Evolutionary conservation across 495 filamentous ascomycete species (phyloP).

Genomic region (Sphaerosporella brunnea): DNA sequence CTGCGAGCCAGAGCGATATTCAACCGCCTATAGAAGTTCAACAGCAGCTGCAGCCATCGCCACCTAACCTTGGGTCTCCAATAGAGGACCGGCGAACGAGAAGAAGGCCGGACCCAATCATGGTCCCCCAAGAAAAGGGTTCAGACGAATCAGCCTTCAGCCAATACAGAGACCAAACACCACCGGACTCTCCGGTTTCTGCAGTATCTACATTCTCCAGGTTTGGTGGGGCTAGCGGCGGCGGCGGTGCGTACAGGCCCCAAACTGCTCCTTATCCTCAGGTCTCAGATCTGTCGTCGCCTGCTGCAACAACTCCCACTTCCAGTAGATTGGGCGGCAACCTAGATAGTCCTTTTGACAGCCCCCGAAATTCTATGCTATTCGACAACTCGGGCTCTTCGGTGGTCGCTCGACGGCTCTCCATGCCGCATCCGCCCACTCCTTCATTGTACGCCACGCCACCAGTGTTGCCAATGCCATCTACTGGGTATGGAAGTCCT

Average conservation of each 20-base stretch:
- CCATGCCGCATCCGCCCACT: conserved; percentile 7
- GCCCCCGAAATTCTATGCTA: conserved; percentile 12
- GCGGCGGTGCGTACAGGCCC: conserved; percentile 10
- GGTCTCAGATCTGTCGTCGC: conserved; percentile 15
- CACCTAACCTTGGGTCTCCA: conserved; percentile 8
- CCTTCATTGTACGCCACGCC: conserved; percentile 3
- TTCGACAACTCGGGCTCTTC: conserved; percentile 13
- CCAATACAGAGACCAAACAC: conserved; percentile 23
- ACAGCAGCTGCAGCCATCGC: conserved; percentile 9
- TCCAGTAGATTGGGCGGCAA: conserved; percentile 19
- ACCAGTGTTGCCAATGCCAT: conserved; percentile 9
- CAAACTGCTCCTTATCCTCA: conserved; percentile 14
- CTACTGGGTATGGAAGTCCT: neutral
- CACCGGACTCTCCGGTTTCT: conserved; percentile 23
- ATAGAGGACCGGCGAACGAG: conserved; percentile 18
- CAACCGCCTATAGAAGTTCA: conserved; percentile 19
- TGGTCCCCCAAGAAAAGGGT: conserved; percentile 11
- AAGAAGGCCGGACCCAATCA: conserved; percentile 20
- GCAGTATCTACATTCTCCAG: conserved; percentile 9
- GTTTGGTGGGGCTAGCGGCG: too few species aligned
- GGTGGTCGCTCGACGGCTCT: conserved; percentile 6
- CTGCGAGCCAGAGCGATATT: conserved; percentile 20
- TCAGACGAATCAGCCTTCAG: conserved; percentile 16
- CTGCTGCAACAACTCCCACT: conserved; percentile 20
- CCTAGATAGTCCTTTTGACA: conserved; percentile 21